Base-by-base conservation (phyloP, 2,329 filamentous ascomycete species). In the Penicillium sp. region DNA sequence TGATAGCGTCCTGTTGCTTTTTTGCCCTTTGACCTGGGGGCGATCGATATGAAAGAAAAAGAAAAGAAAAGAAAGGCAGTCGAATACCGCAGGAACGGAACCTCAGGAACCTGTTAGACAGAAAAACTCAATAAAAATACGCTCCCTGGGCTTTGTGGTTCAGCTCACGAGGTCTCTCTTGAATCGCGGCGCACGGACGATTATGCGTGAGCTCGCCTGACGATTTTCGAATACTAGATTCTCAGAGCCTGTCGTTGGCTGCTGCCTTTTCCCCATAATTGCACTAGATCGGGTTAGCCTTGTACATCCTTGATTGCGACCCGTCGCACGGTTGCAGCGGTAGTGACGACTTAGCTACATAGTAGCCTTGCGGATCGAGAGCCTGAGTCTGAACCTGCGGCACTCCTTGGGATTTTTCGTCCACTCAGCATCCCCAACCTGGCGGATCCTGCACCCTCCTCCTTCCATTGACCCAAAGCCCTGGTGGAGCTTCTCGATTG, bases 81-180 rank as follows among this genome's bases (percentile, higher is more conserved):
- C 56, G 51, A 66, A 64, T 66, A 64, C 65, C 64, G 64, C 63
- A 66, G 67, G 61, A 60, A 59, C 65, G 65, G 67, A 69, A 69
- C 65, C 63, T 60, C 67, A 70, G 67, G 67, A 69, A 69, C 65
- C 60, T 69, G 64, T 62, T 63, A 61, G 65, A 65, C 64, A 64
- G 62, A 52, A 56, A 62, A 60, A 62, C 19, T 59, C 52, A 62
- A 56, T 61, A 57, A 53, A 53, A 41, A 29, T 58, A 41, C 17
- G 19, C 38, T 56, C 52, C 51, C 58, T 61, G 50, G 57, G 46
- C 52, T 62, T n/a, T 49, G 31, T 59, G 61, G 56, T 44, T 66
- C 60, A 65, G 67, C 66, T 69, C 67, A 69, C 67, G 67, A 64
- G 66, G 64, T 58, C 67, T 64, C 52, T 55, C 57, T 51, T 55